Evolutionary conservation across 768 basidiomycete species (phyloP).

Genomic region (Lentinula sp.): DNA sequence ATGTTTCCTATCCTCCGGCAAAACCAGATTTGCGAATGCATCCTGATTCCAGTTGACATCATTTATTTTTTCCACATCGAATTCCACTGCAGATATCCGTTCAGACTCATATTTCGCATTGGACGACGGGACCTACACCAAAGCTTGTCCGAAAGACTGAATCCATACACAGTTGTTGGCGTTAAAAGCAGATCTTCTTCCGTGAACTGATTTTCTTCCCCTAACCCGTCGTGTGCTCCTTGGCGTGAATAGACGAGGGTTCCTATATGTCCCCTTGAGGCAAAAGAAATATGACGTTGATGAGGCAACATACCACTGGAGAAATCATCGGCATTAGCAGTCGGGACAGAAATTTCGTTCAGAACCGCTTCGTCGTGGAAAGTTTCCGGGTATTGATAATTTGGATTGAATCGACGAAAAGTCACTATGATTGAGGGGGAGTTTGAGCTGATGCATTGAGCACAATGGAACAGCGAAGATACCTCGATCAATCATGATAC

Average conservation of each 20-base stretch:
- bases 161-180: slow-evolving; percentile 53
- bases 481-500: slow-evolving; percentile 61
- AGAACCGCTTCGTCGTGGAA: not conserved
- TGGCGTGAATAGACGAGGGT: not conserved
- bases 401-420: slow-evolving; percentile 47
- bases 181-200: slow-evolving; percentile 52
- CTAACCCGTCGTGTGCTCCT: not conserved
- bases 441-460: not conserved
- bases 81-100: slow-evolving; percentile 38
- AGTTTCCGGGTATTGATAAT: slow-evolving; percentile 36
- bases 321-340: slow-evolving; percentile 4
- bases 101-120: not conserved
- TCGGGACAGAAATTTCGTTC: not conserved
- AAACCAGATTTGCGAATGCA: slow-evolving; percentile 54
- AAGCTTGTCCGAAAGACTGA: slow-evolving; percentile 52
- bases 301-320: not conserved
- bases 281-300: not conserved
- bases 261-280: not conserved
- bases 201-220: slow-evolving; percentile 27
- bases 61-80: slow-evolving; percentile 48
- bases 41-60: slow-evolving; percentile 52
- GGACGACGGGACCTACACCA: slow-evolving; percentile 39
- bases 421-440: slow-evolving; percentile 23
- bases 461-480: slow-evolving; percentile 7
- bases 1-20: slow-evolving; percentile 46